Evolutionary conservation across 2,329 filamentous ascomycete genomes (phyloP), one percentile per base, ranked within the genome.

Genomic region (Colletotrichum gloeosporioides): DNA sequence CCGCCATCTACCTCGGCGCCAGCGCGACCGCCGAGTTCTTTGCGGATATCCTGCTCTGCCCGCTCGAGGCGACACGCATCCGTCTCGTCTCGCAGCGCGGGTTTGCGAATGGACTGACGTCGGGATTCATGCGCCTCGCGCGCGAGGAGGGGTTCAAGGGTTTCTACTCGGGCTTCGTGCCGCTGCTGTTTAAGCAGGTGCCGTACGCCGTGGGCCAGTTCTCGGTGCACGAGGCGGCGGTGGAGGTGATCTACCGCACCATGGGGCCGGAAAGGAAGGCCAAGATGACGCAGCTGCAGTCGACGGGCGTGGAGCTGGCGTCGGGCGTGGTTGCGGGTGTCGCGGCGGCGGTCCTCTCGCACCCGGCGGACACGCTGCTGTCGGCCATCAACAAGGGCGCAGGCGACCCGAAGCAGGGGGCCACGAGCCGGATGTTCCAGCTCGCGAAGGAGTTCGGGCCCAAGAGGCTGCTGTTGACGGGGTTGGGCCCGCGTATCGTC

Each of bases 141-240:
- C 92, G 92, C 83, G 93, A 92, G 81, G 95, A 97, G 86, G 95
- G 95, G 82, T 75, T 96, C 76, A 91, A 90, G 80, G 96, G 95
- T 77, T 96, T 98, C 88, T 98, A 98, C 90, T 95, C 95, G 78
- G 96, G 96, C 79, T 98, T 98, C 87, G 94, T 96, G 69, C 95
- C 95, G 32, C 93, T 96, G 80, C 90, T 96, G 79, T 95, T 95
- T 88, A 96, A 96, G 87, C 95, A 97, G 90, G 93, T 98, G 71
- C 96, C 96, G 22, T 98, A 98, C 88, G 98, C 96, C 80, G 95
- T 98, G 87, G 93, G 95, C 85, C 98, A 98, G 89, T 98, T 98
- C 89, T 95, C 96, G 80, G 95, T 96, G 71, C 97, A 95, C 89
- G 96, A 98, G 88, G 96, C 95, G 82, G 95, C 94, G 80, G 92